These are phyloP conservation scores for Apiospora pterosperma DNA, from an alignment of 2,329 filamentous ascomycete genomes.

Conservation along the genomic window DNA sequence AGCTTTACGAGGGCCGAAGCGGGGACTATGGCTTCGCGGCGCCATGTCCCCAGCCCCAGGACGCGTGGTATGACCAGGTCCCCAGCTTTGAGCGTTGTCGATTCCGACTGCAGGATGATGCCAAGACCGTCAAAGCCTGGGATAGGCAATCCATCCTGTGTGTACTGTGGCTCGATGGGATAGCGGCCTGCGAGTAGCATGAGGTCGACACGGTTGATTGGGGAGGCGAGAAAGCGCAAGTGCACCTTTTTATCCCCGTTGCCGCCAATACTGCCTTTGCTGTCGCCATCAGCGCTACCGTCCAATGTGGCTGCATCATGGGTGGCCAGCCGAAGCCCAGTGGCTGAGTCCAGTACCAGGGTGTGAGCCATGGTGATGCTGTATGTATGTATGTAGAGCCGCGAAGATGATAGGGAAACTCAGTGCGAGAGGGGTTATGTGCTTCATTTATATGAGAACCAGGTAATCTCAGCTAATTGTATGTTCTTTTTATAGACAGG, in stretches of 20 bases:
- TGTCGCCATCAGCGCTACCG: background rate
- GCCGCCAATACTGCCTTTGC: background rate
- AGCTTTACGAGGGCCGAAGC: conserved; percentile 10
- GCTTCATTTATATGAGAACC: no score
- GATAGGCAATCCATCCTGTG: conserved; percentile 10
- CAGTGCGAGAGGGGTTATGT: no score
- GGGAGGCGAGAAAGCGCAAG: conserved; percentile 16
- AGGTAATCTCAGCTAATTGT: no score
- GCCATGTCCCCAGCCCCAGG: conserved; percentile 18
- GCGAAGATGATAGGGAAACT: no score
- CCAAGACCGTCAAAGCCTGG: conserved; percentile 19
- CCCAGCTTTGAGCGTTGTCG: conserved; percentile 4
- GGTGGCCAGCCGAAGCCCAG: background rate
- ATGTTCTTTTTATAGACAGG: no score
- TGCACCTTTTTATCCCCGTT: conserved; percentile 3
- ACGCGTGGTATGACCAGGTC: conserved; percentile 12
- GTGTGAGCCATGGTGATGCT: background rate
- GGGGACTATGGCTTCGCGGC: conserved; percentile 14
- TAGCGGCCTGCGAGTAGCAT: conserved; percentile 18
- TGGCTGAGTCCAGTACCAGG: background rate
- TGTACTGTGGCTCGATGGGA: conserved; percentile 16
- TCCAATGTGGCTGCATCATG: background rate
- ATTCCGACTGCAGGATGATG: conserved; percentile 2
- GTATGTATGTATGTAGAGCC: no score
- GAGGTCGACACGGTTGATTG: conserved; percentile 21